Base-by-base conservation (phyloP, 176 grass and related monocot genomes). In the Areca catechu region DNA sequence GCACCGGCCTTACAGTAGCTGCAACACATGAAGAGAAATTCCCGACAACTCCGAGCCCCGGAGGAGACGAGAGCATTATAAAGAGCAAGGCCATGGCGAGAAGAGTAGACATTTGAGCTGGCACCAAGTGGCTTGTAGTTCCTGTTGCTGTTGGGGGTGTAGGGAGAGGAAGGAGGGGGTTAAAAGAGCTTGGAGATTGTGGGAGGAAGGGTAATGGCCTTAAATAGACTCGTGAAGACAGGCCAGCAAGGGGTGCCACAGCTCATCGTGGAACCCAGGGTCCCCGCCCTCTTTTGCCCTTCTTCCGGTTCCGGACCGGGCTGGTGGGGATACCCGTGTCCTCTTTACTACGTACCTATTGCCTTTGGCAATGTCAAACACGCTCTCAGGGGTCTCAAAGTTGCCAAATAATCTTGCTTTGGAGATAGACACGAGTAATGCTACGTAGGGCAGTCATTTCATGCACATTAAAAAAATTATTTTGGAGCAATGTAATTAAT, bases 251-350 rank as follows among this genome's bases (percentile, higher is more conserved):
- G 17, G 20, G 63, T 62, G 47, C 22, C 29, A 61, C 80, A 76
- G 76, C 80, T 88, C 62, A 29, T 29, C 6, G 27, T 59, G 65
- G 74, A 69, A 58, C 16, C 4, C 0, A 34, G 2, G 24, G 12
- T 24, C 54, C 4, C 15, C n/a, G n/a, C n/a, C 34, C 34, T 37
- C 34, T 7, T 5, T 28, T 53, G 34, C 34, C 1, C 9, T 37
- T 37, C 30, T 15, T 20, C 34, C 60, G 19, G 19, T 15, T 20
- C 34, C 60, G 19, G 19, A 43, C 25, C 16, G 43, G 1, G 60
- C 20, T 53, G 49, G 64, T 50, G 77, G 62, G 73, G 74, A 78
- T 74, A 55, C 81, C 68, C 86, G 86, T 85, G 86, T 12, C 34
- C 34, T 43, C 34, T 43, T 14, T 43, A 43, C 34, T 43, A 2